Evolutionary conservation across 768 basidiomycete species (phyloP), one percentile per base, ranked within the genome.

Genomic region (Suillus variegatus): DNA sequence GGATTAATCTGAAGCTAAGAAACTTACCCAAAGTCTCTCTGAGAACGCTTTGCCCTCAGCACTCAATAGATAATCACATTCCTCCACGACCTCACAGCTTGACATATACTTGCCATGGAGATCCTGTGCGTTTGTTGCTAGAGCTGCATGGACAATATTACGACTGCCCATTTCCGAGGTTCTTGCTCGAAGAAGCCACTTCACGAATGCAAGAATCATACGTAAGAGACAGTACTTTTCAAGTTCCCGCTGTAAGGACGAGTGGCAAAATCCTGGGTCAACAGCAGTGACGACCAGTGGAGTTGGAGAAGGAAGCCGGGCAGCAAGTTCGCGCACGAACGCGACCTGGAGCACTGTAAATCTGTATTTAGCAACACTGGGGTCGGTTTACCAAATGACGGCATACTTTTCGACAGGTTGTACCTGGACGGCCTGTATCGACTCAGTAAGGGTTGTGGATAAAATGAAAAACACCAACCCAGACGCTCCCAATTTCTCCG

Each of bases 181-280:
- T 13, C 77, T 71, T 1, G 71, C 73, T 2, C 54, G 18, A 6
- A 76, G 32, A 36, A 73, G 13, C 6, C 5, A 46, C 22, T 64
- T 67, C 7, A 73, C 49, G 9, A 61, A 0, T 4, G 38, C 43
- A 16, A 64, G n/a, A 2, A 67, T 0, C 2, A 56, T 1, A 44
- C 67, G 66, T 7, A 63, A 41, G 40, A 36, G 51, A 63, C 67
- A 64, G 25, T 55, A 51, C 10, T 28, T 36, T 9, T 35, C 36
- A 2, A 52, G 44, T 9, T 57, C 61, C 51, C 77, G 74, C 41
- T 38, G 61, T 14, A 81, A 68, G 6, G 64, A 60, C 8, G 80
- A 77, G n/a, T 66, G 25, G 32, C 76, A 81, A 62, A 71, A 75
- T 3, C 81, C 80, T 0, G 80, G 80, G 61, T 76, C 67, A 40